Evolutionary conservation across 139 green algal species (phyloP), one percentile per base, ranked within the genome.

Genomic region (Volvox africanus): DNA sequence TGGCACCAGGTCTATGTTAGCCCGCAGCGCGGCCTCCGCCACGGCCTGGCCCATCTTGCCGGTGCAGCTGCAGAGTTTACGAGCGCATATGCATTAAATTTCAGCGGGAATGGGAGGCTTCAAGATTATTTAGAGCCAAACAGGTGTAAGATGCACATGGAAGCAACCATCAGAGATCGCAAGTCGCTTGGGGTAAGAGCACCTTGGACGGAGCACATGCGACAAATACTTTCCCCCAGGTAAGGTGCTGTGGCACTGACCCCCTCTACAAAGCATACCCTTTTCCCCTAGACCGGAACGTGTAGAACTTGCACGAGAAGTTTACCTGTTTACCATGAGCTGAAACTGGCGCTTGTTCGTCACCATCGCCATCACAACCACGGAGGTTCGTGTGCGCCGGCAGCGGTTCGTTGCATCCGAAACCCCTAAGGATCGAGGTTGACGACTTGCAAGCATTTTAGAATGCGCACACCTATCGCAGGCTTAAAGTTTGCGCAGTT

Each of bases 31-130:
- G 0, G 97, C 97, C 86, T 98, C 97, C 11, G 97, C 97, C 20
- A 97, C 96, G 9, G 97, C 94, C 71, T 98, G 94, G 16, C 97
- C 97, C 97, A 99, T 99, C 94, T 99, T 99, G 80, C 97, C 97
- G 0, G 96, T 97, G 92, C 96, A 98, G 92, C 95, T 90, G 85
- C 89, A 73, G 65, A 73, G 24, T 98, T 98, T 13, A 86, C 86
- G 44, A 55, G 44, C 9, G 44, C 44, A 55, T 55, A 55, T 9
- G 44, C 44, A 55, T 9, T 55, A 55, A 55, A 55, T 55, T 5
- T 55, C 44, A 55, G 9, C 44, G 44, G 44, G n/a, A n/a, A 55
- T 55, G 5, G 44, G 44, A 55, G 44, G 44, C 44, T 55, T 55
- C 9, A 55, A 14, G 9, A 14, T 5, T 55, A 9, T 55, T 55